These are phyloP conservation scores for Powellomyces hirtus DNA, from an alignment of 192 early-diverging fungal genomes.

Conservation along the genomic window DNA sequence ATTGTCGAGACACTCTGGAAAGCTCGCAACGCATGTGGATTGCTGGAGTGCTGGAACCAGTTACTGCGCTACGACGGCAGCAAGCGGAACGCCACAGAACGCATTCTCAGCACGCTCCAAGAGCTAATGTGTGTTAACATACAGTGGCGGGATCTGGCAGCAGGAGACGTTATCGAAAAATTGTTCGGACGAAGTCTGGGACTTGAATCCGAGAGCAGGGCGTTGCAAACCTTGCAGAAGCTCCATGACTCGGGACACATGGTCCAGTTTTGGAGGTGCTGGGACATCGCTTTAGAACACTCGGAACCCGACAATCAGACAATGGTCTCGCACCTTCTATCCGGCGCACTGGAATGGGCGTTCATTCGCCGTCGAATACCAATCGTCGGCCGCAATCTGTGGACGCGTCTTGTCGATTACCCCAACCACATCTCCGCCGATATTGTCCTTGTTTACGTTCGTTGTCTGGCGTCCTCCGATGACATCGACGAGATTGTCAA, in stretches of 20 bases:
- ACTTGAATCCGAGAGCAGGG: neutral
- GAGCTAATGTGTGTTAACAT: neutral
- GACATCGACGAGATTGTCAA: slow-evolving; percentile 3
- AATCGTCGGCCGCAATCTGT: neutral
- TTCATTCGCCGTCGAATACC: neutral
- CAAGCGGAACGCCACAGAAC: no score
- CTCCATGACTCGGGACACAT: neutral
- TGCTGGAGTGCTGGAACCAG: neutral
- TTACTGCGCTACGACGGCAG: no score
- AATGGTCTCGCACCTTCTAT: neutral
- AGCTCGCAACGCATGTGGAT: neutral
- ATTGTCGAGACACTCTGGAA: neutral
- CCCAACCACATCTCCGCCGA: neutral
- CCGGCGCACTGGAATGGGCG: neutral
- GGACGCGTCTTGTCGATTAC: neutral
- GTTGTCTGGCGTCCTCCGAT: neutral
- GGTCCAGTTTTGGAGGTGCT: neutral
- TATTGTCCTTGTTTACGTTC: neutral
- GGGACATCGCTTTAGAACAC: neutral
- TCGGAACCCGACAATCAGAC: neutral
- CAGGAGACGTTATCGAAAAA: neutral
- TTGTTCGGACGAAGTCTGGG: neutral
- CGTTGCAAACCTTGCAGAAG: neutral
- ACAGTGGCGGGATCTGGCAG: neutral
- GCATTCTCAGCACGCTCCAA: neutral